Percentiles rank a stretch among this genome's conserved stretches.
phyloP scores from a whole-genome alignment of 75 land plant genomes.

The Selaginella tamariscina region DNA sequence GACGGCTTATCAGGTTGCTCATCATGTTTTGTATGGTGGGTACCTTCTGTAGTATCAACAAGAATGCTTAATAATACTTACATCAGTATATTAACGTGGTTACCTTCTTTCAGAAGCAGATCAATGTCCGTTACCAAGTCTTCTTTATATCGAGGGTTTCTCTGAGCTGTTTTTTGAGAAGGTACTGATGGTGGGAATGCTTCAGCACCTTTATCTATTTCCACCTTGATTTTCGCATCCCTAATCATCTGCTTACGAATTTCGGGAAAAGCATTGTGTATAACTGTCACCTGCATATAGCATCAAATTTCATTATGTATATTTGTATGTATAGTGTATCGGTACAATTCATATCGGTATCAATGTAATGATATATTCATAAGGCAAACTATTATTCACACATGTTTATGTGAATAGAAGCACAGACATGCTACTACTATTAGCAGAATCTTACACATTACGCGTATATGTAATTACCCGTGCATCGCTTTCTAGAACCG shows the following conservation, averaged over 20 bases:
- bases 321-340: too few species aligned
- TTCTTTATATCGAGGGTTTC: not conserved
- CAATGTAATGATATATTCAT: too few species aligned
- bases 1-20: not conserved
- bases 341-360: too few species aligned
- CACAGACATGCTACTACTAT: too few species aligned
- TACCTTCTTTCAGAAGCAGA: not conserved
- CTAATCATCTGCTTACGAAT: slow-evolving; percentile 70
- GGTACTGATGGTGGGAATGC: not conserved
- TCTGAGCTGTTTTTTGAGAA: not conserved
- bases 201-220: not conserved
- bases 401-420: too few species aligned
- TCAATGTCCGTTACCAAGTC: not conserved
- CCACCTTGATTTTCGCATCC: not conserved
- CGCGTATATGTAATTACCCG: slow-evolving; percentile 62
- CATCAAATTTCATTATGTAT: not conserved
- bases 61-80: too few species aligned
- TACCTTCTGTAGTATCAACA: not conserved
- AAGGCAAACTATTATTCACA: too few species aligned
- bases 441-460: too few species aligned
- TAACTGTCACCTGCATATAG: slow-evolving; percentile 52
- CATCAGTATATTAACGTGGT: too few species aligned
- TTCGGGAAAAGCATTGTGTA: slow-evolving; percentile 61
- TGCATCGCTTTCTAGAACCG: slow-evolving; percentile 62
- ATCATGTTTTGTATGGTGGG: not conserved